Percentiles rank a stretch among this genome's conserved stretches.
phyloP scores from a whole-genome alignment of 176 grass and related monocot genomes.

The Oryza longistaminata region DNA sequence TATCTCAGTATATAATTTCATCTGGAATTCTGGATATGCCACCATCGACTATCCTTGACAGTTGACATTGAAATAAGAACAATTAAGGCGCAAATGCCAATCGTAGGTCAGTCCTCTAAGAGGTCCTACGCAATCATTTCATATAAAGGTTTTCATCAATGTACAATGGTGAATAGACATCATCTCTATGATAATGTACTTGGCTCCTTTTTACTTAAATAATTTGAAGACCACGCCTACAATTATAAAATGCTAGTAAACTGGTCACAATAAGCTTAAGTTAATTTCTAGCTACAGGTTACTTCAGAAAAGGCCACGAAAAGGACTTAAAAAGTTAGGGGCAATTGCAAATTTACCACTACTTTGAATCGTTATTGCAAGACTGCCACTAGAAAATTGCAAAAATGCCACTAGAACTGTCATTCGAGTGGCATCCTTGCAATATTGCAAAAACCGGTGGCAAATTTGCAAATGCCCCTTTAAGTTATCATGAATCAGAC shows the following conservation, averaged over 20 bases:
- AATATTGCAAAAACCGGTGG: no score
- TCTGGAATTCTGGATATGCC: neutral
- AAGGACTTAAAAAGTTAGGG: neutral
- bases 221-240: neutral
- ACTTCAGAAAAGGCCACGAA: neutral
- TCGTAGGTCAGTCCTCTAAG: neutral
- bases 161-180: neutral
- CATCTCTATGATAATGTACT: neutral
- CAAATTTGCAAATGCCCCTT: no score
- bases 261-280: neutral
- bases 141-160: neutral
- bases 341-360: no score
- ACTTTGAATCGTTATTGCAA: no score
- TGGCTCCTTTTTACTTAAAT: neutral
- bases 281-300: neutral
- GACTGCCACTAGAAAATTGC: no score
- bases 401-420: no score
- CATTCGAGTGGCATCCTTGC: no score
- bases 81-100: neutral
- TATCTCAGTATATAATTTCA: neutral
- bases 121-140: conserved; percentile 1
- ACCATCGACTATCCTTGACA: neutral
- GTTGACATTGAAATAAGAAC: conserved; percentile 4
- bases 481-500: no score
- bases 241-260: neutral